Percentiles rank a stretch among this genome's conserved stretches.
phyloP scores from a whole-genome alignment of 345 rosid species.

The Luvunga scandens region DNA sequence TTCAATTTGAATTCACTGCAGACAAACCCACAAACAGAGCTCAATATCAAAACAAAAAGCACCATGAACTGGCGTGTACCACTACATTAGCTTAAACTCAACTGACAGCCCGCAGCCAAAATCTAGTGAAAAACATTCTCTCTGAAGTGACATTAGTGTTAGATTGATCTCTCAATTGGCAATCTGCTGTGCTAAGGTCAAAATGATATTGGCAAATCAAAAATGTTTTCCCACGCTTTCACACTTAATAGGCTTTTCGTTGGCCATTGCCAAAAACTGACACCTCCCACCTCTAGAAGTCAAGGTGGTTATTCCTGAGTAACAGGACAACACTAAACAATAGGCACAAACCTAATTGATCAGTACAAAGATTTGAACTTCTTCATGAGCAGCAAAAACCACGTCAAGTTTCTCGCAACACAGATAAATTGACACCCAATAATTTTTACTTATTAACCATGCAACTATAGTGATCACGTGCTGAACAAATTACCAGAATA shows the following conservation, averaged over 20 bases:
- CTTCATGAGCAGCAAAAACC: neutral
- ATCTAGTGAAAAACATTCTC: neutral
- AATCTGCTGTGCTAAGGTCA: neutral
- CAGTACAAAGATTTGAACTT: neutral
- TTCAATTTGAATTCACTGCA: neutral
- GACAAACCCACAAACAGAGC: neutral
- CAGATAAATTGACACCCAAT: neutral
- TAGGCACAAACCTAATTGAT: neutral
- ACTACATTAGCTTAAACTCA: neutral
- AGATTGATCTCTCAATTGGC: neutral
- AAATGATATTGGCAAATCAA: neutral
- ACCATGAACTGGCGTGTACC: neutral
- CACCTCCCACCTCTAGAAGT: neutral
- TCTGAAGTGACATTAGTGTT: neutral
- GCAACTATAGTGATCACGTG: neutral
- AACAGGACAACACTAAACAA: neutral
- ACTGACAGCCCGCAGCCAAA: neutral
- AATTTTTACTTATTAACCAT: neutral
- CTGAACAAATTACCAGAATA: conserved; percentile 55
- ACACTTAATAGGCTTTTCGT: neutral
- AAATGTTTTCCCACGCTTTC: neutral
- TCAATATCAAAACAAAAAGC: neutral
- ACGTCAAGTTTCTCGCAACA: neutral
- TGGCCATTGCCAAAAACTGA: neutral
- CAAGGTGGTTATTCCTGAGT: neutral